These are phyloP conservation scores for Dictyostelium capitatum DNA, from an alignment of 78 protist genomes.

Conservation along the genomic window DNA sequence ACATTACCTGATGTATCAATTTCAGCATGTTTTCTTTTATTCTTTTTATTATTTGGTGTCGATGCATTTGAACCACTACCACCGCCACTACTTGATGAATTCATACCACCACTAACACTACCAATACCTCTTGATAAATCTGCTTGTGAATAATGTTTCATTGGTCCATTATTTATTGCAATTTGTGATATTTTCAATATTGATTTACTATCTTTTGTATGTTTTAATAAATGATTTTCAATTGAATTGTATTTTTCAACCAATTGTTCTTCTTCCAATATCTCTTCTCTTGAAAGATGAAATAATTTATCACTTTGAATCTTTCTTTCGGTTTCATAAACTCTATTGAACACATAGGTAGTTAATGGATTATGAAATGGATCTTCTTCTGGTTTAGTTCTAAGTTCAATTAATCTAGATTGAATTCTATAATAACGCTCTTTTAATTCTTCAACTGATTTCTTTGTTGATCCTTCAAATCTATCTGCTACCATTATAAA, in stretches of 20 bases:
- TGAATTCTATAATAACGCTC: constrained; percentile 76
- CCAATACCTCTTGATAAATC: not conserved
- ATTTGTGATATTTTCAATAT: constrained; percentile 24
- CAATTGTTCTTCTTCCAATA: constrained; percentile 51
- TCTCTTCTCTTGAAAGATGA: constrained; percentile 40
- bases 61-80: not conserved
- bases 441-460: constrained; percentile 79
- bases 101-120: not conserved
- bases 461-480: constrained; percentile 10
- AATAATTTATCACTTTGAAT: constrained; percentile 54
- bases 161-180: constrained; percentile 48
- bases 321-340: constrained; percentile 70
- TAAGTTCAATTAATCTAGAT: constrained; percentile 37
- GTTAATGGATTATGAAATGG: constrained; percentile 72
- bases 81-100: not conserved
- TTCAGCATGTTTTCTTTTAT: constrained; percentile 21
- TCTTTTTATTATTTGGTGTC: constrained; percentile 17
- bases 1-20: not conserved
- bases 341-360: constrained; percentile 48
- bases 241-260: constrained; percentile 44
- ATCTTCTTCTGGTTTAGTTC: constrained; percentile 73
- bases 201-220: constrained; percentile 55
- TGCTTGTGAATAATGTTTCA: constrained; percentile 45
- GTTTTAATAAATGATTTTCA: constrained; percentile 59
- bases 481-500: constrained; percentile 74